These are phyloP conservation scores for Capsella rubella DNA, from an alignment of 441 rosid species.

Conservation along the genomic window DNA sequence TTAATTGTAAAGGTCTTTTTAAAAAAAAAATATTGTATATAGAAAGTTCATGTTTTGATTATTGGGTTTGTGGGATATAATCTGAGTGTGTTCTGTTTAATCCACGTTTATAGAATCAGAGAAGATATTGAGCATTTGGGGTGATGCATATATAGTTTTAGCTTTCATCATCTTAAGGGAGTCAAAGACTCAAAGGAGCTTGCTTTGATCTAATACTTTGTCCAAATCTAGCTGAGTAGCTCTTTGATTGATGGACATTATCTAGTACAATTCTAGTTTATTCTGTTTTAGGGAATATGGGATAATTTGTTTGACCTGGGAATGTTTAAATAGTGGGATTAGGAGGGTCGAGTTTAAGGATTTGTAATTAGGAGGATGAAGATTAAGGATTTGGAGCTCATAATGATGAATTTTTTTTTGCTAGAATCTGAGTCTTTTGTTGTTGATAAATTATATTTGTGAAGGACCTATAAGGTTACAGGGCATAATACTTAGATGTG, in stretches of 20 bases:
- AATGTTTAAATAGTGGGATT: slow-evolving; percentile 1
- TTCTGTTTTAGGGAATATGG: background rate
- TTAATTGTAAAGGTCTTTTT: slow-evolving; percentile 23
- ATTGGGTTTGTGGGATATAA: slow-evolving; percentile 27
- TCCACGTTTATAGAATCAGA: slow-evolving; percentile 16
- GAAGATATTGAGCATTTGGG: background rate
- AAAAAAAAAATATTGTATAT: background rate
- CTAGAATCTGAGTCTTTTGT: background rate
- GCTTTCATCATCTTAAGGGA: slow-evolving; percentile 1
- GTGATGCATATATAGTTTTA: background rate
- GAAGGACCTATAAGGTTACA: background rate
- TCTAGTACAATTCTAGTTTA: background rate
- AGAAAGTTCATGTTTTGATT: slow-evolving; percentile 7
- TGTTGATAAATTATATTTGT: background rate
- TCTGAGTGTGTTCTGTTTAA: background rate
- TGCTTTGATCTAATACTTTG: slow-evolving; percentile 16
- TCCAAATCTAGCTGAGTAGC: background rate
- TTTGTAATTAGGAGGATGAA: background rate
- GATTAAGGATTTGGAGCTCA: slow-evolving; percentile 14
- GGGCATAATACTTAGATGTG: background rate
- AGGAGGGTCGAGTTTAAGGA: background rate
- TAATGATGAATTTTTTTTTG: background rate
- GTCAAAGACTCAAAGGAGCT: slow-evolving; percentile 21
- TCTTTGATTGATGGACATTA: background rate
- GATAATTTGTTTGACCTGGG: background rate